Evolutionary conservation across 2,329 filamentous ascomycete species (phyloP), one percentile per base, ranked within the genome.

Genomic region (Alternaria longipes): DNA sequence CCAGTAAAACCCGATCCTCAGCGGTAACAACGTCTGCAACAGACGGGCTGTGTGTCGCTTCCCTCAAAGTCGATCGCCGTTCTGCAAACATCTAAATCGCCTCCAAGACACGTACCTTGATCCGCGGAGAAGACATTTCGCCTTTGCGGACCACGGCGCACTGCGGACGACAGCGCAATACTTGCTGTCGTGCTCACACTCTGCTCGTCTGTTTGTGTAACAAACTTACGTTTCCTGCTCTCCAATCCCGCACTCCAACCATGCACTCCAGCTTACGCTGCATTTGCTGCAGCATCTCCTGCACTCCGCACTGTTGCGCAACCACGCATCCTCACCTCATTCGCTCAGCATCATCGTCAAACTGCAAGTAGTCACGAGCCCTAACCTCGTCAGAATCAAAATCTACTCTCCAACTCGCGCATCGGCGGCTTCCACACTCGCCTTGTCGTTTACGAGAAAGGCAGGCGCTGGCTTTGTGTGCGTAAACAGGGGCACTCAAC

Each of bases 221-320:
- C 46, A 34, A 22, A 32, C 46, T 42, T 40, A 20, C 34, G 52
- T 54, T 32, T 46, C 26, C 52, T 14, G 14, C 22, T 50, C 20
- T 46, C 18, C 34, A 44, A 56, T 53, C 14, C 14, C 14, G 32
- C 32, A 36, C 32, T 36, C 14, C 11, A 36, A 14, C 14, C 14
- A 36, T 36, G 32, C 32, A 36, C 14, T 14, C 32, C 32, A 36
- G 32, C 32, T 36, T 36, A 36, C 32, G 6, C 32, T 16, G 32
- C 32, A 36, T 36, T 5, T 36, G 14, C 12, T 36, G 6, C 32
- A 36, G 12, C 12, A 14, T 14, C 5, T 16, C 8, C 51, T 64
- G 63, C 65, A 64, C 63, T 60, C 60, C 56, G 59, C 61, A 66
- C 47, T 60, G 26, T 51, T 51, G 47, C 54, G 36, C 45, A 58